Evolutionary conservation across 2,329 filamentous ascomycete genomes (phyloP), one percentile per base, ranked within the genome.

Genomic region (Calonectria ilicicola): DNA sequence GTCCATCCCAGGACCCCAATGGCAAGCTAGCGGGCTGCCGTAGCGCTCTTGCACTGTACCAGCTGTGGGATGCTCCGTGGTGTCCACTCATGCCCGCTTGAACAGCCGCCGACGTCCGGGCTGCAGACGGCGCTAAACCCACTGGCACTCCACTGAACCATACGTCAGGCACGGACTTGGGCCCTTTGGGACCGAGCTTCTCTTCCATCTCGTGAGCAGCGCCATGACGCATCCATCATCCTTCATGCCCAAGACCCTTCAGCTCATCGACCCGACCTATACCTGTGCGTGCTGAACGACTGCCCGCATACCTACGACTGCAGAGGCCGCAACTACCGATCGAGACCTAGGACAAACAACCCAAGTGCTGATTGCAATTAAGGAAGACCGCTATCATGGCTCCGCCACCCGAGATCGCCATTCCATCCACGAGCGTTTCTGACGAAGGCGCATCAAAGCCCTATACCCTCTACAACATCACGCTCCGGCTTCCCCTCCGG

Each of bases 391-490:
- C 47, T 49, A 74, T 38, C 74, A 93, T 93, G 91, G 89, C 90
- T 74, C 91, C 91, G 65, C 90, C 91, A 46, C 88, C 90, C 81
- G 91, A 93, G 81, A 92, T 93, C 81, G 90, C 90, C 72, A 93
- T 93, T 76, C 91, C 91, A 14, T 90, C 90, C n/a, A 92, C 91
- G 62, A 91, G 90, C 74, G 83, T 90, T 70, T 87, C 88, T 65
- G 85, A 88, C 71, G 87, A 87, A 75, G 82, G 80, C 73, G 80
- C 82, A 6, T 86, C 88, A 74, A 94, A 95, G 79, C 89, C 92
- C 0, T 95, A 91, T 83, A 96, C 94, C 0, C 89, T 93, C 75
- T 96, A 96, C 87, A 94, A 94, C 82, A 93, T 96, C 83, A 92
- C 91, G 26, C 88, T 97, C 72, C 92, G 93, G 64, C 91, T 95